phyloP scores from a whole-genome alignment of 2,329 filamentous ascomycete genomes.

The Coleophoma eucalyptorum region DNA sequence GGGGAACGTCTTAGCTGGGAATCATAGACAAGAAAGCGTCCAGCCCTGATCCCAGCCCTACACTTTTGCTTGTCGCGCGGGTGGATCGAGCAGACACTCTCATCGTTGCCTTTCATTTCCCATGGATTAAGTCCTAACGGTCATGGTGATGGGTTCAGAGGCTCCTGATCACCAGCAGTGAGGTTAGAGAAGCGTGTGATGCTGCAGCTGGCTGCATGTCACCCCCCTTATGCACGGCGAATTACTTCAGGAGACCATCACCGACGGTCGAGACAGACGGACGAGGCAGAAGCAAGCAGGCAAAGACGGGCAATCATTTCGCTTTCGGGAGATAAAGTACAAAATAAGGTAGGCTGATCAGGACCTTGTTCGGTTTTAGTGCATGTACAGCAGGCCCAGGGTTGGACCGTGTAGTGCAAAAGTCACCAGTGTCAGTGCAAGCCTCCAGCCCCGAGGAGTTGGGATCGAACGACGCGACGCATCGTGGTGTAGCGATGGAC shows the following conservation, averaged over 20 bases:
- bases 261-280: not conserved
- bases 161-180: not conserved
- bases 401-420: not conserved
- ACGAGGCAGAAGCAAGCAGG: too few species aligned
- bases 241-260: too few species aligned
- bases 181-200: not conserved
- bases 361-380: conserved; percentile 7
- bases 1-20: not conserved
- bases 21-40: not conserved
- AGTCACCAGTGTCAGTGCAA: too few species aligned
- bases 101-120: not conserved
- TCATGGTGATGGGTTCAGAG: not conserved
- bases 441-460: not conserved
- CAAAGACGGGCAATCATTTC: not conserved
- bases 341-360: conserved; percentile 19
- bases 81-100: not conserved
- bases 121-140: not conserved
- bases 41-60: not conserved
- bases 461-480: too few species aligned
- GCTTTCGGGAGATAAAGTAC: not conserved
- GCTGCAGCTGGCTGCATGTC: too few species aligned
- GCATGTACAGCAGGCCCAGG: not conserved
- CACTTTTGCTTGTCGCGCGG: not conserved
- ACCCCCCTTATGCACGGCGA: too few species aligned
- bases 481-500: not conserved